Evolutionary conservation across 331 rosid species (phyloP), one percentile per base, ranked within the genome.

Genomic region (Ulmus americana): DNA sequence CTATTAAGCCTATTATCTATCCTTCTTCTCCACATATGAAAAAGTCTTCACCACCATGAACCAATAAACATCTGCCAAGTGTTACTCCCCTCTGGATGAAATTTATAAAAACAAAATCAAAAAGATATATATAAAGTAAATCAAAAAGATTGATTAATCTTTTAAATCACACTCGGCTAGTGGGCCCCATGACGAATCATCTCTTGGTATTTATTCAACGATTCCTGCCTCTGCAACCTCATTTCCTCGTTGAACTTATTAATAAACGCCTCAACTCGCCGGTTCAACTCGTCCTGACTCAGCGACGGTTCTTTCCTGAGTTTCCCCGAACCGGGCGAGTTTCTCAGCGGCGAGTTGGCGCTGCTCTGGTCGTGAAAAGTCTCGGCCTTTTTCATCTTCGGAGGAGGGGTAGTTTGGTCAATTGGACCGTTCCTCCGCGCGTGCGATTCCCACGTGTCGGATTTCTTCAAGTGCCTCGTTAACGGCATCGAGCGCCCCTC

Each of bases 251-350:
- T 92, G 55, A 87, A 85, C 88, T 92, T 92, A 42, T 82, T 87
- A 18, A 92, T 92, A 45, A 92, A 92, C 64, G 97, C 98, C 70
- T 92, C 98, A n/a, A 89, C 98, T 67, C 98, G 95, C 45, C 97
- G 88, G 70, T 92, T 87, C 95, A 92, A 63, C 74, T 92, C 98
- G 79, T 92, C 97, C 81, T 92, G 97, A 67, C 86, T 76, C 91
- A 83, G 81, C 67, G 97, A 89, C 63, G 95, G 54, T 49, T 84
- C 96, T 45, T 74, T 82, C 85, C 83, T 73, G 72, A 86, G 69
- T 69, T 63, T 75, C 18, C 75, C 84, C 2, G 81, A 62, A 3
- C 55, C 76, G 1, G 72, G 49, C 43, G 77, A 64, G n/a, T 22
- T 79, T 54, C 76, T 76, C 66, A 75, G 75, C 64, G 86, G 43